phyloP scores from a whole-genome alignment of 1,139 yeast genomes.

The Magnusiomyces suaveolens region DNA sequence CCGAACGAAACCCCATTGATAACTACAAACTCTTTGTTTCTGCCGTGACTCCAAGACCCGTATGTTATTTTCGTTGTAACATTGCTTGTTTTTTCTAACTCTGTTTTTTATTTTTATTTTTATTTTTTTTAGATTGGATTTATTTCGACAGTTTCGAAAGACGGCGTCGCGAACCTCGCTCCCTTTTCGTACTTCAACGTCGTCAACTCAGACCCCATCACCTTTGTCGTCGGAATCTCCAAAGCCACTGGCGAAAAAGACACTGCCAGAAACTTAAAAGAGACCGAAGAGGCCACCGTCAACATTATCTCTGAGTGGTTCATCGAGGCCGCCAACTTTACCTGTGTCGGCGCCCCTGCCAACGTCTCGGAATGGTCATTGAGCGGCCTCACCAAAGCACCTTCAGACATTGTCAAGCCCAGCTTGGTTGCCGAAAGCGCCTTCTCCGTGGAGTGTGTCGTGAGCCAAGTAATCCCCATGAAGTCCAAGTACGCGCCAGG shows the following conservation, averaged over 20 bases:
- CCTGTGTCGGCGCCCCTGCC: constrained; percentile 41
- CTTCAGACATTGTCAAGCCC: constrained; percentile 41
- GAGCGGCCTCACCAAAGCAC: constrained; percentile 44
- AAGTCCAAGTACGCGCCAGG: constrained; percentile 35
- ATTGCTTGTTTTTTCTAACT: background rate
- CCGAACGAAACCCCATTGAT: constrained; percentile 35
- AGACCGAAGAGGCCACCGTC: constrained; percentile 48
- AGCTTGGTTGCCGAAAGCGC: constrained; percentile 55
- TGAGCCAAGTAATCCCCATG: constrained; percentile 40
- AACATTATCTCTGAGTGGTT: constrained; percentile 57
- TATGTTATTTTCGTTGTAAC: background rate
- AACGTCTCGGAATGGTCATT: constrained; percentile 49
- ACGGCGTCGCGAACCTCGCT: constrained; percentile 44
- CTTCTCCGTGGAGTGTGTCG: constrained; percentile 48
- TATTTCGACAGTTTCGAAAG: constrained; percentile 38
- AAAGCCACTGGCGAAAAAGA: constrained; percentile 41
- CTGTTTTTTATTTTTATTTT: background rate
- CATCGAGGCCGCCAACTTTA: constrained; percentile 50
- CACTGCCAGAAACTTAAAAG: constrained; percentile 41
- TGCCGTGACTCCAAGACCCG: constrained; percentile 49
- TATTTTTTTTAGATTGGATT: constrained; percentile 36
- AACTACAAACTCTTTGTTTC: constrained; percentile 45
- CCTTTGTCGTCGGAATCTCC: constrained; percentile 44
- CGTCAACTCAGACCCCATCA: constrained; percentile 49
- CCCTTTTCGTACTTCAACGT: constrained; percentile 51